Evolutionary conservation across 441 rosid genomes (phyloP), one percentile per base, ranked within the genome.

Genomic region (Populus trichocarpa): DNA sequence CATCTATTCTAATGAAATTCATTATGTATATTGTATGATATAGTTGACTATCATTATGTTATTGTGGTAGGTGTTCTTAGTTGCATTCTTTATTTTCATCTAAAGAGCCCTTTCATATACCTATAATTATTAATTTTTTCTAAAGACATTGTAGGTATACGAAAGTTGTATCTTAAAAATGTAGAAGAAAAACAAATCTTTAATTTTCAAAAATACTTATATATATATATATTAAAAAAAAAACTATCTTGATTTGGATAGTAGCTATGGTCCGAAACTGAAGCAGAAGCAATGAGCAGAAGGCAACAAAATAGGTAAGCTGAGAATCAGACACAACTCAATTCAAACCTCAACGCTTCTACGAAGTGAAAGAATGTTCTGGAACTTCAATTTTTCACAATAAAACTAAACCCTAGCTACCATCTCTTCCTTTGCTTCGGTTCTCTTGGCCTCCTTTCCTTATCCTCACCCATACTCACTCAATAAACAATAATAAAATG

Each of bases 331-430:
- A 5, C 57, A 50, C 57, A 14, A 50, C 57, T 16, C 57, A 14
- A 50, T n/a, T 16, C 57, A 50, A 14, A 50, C 20, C 57, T 50
- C 57, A 50, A 50, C 57, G 57, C 20, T 80, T 77, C 87, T 70
- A 76, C 79, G 69, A 81, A 81, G 57, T 64, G 71, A 72, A 75
- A 85, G 97, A 92, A 92, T 64, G 86, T 92, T 92, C 96, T 89
- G 87, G 98, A 94, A 92, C 77, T 69, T 59, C 69, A 69, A 81
- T 22, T 57, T 70, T 65, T 42, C 53, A 16, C 61, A 30, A 73
- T 75, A 78, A 33, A 84, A 16, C 79, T 83, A 84, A 88, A 82
- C 88, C 90, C 89, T 84, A 85, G 53, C 25, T 28, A 13, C 26
- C 8, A 12, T 8, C 14, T 50, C 57, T 11, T 30, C 8, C 8